A percentile compares a stretch with the other conserved stretches of the same genome.
Conservation (phyloP, 257 asterid genomes). For the Petrea volubilis region DNA sequence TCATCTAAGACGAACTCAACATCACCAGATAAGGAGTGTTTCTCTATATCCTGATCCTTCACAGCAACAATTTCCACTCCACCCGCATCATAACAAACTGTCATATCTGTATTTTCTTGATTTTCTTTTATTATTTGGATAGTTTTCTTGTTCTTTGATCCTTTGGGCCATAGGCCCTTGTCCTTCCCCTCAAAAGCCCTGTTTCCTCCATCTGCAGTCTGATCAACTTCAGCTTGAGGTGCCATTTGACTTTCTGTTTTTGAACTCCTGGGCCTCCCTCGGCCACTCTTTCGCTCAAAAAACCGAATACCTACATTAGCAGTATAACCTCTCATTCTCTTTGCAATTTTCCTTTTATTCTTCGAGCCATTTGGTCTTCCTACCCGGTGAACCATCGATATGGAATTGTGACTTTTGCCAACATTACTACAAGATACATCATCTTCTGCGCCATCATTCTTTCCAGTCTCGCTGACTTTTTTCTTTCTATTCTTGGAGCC, state of each 20-base stretch:
- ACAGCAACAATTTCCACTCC: background rate
- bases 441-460: background rate
- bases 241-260: background rate
- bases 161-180: background rate
- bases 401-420: background rate
- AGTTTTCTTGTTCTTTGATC: background rate
- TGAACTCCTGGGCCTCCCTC: background rate
- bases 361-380: slow-evolving; percentile 25
- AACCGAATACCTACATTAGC: slow-evolving; percentile 3
- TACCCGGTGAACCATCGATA: background rate
- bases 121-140: background rate
- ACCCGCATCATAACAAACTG: background rate
- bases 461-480: background rate
- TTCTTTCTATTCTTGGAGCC: background rate
- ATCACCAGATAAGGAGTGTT: background rate
- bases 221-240: background rate
- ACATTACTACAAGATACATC: background rate
- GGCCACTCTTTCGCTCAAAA: background rate
- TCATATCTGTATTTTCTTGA: background rate
- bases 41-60: background rate
- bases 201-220: background rate
- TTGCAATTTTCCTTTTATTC: slow-evolving; percentile 7
- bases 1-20: background rate
- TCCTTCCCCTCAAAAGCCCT: background rate
- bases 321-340: background rate